These are phyloP conservation scores for Cercospora berteroae DNA, from an alignment of 2,329 filamentous ascomycete genomes.

Conservation along the genomic window DNA sequence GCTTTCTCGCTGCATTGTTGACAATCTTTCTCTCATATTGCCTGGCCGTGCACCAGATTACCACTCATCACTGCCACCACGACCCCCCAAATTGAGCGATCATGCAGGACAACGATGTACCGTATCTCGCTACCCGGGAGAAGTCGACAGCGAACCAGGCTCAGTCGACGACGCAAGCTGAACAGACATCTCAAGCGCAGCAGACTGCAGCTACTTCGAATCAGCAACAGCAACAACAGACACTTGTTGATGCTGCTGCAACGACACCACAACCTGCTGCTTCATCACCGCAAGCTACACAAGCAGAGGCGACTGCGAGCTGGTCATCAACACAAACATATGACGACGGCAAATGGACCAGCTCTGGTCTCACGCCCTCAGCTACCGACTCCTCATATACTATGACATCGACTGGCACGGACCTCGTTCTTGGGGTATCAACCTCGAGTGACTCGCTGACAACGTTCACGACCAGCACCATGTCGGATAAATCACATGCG, in stretches of 20 bases:
- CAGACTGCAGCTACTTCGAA: background rate
- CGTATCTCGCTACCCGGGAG: background rate
- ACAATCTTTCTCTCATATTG: background rate
- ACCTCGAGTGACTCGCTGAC: background rate
- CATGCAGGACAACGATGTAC: slow-evolving; percentile 1
- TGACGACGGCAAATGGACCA: background rate
- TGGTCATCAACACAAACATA: background rate
- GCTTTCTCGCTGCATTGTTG: background rate
- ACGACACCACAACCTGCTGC: background rate
- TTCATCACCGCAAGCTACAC: background rate
- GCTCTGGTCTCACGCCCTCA: background rate
- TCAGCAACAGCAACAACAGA: background rate
- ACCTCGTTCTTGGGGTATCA: background rate
- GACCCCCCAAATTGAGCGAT: background rate
- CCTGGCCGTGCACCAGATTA: background rate
- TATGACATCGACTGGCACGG: background rate
- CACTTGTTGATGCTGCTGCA: background rate
- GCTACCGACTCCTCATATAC: background rate
- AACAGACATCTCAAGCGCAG: background rate
- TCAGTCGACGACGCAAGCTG: background rate
- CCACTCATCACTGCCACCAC: background rate
- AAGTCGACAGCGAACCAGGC: background rate
- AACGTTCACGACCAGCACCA: background rate
- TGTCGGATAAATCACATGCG: background rate
- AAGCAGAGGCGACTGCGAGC: background rate